Evolutionary conservation across 495 filamentous ascomycete genomes (phyloP).

Genomic region (Aspergillus leporis): DNA sequence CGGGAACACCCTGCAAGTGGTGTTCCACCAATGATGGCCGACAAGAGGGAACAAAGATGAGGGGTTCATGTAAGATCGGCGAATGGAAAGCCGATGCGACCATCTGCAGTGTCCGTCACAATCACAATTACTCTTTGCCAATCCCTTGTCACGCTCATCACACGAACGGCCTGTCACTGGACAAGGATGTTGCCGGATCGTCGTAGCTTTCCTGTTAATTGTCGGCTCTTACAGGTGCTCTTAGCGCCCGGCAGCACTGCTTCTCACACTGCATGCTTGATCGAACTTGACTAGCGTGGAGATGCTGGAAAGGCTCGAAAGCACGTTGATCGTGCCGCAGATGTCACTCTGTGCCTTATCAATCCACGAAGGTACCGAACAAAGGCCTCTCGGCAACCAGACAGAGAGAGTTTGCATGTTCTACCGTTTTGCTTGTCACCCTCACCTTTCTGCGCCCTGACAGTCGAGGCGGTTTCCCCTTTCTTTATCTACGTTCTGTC

Average conservation of each 20-base stretch:
- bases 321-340: conserved; percentile 1
- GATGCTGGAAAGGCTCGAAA: neutral
- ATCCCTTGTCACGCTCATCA: conserved; percentile 34
- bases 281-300: neutral
- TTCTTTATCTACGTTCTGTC: neutral
- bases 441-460: neutral
- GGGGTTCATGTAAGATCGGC: conserved; percentile 6
- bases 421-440: neutral
- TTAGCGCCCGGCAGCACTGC: conserved; percentile 14
- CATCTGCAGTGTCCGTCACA: conserved; percentile 40
- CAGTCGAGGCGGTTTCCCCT: neutral
- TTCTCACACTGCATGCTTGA: neutral
- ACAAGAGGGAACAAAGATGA: neutral
- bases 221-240: conserved; percentile 7
- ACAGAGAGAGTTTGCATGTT: neutral
- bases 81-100: conserved; percentile 29
- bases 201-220: neutral
- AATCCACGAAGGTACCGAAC: conserved; percentile 3
- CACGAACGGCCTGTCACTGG: conserved; percentile 11
- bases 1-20: neutral
- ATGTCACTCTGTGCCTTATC: neutral
- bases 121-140: conserved; percentile 38
- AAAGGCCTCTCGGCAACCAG: neutral
- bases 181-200: conserved; percentile 12
- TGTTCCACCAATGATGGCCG: neutral